These are phyloP conservation scores for Biancaea sappan DNA, from an alignment of 306 rosid genomes.

Conservation along the genomic window DNA sequence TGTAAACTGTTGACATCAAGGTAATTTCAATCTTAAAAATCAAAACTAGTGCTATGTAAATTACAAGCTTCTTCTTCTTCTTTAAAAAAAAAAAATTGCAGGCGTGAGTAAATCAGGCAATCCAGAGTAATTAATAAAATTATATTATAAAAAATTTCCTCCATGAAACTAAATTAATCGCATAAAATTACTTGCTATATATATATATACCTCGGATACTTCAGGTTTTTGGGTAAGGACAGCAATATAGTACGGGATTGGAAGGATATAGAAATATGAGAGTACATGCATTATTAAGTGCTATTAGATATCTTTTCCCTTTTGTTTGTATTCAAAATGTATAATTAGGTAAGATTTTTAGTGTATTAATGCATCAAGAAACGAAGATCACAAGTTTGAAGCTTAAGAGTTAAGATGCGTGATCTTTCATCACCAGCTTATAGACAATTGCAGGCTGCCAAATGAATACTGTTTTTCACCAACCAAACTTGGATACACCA, in stretches of 20 bases:
- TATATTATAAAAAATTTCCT: no score
- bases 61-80: no score
- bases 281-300: no score
- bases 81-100: no score
- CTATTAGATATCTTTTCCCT: conserved; percentile 37
- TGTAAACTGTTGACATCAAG: no score
- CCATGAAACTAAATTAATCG: no score
- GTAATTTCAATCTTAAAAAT: no score
- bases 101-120: no score
- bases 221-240: not conserved
- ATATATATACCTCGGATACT: not conserved
- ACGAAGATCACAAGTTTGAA: conserved; percentile 24
- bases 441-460: conserved; percentile 41
- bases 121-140: no score
- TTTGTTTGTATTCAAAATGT: conserved; percentile 16
- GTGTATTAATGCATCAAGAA: conserved; percentile 16
- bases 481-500: no score
- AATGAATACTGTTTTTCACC: conserved; percentile 25
- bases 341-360: not conserved
- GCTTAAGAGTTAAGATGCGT: conserved; percentile 23
- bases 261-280: not conserved
- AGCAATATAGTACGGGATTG: not conserved
- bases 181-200: no score
- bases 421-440: conserved; percentile 30
- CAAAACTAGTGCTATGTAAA: no score